Base-by-base conservation (phyloP, 192 early-diverging fungal genomes). In the Entrophospora sp. region DNA sequence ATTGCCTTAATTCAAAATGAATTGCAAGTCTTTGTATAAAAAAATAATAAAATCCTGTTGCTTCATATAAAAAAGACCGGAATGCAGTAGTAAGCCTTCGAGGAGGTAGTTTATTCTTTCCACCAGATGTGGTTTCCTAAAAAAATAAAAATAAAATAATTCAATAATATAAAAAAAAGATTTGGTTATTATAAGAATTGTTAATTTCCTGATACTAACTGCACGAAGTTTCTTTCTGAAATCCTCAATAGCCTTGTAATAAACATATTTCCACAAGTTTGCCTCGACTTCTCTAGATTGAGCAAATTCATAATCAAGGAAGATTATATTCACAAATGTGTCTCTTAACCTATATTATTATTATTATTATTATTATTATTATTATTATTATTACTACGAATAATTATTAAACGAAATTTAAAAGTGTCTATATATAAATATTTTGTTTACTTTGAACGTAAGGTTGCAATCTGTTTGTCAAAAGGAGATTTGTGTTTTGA, bases 31-130 rank as follows among this genome's bases (percentile, higher is more conserved):
- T 80, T 14, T 75, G 75, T 8, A 80, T 77, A 31, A 80, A 72
- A 12, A 68, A 70, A 65, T 77, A 74, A 62, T 80, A 80, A 45
- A 80, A 80, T 32, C 78, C 78, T 6, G 75, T 75, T n/a, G 78
- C 73, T 53, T 80, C 78, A 44, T 77, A 73, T 37, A 80, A 65
- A 45, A 80, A 80, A 4, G 78, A 72, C 27, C 75, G 67, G 43
- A 80, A 80, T 18, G 73, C 67, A 20, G 67, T 69, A 25, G 66
- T 71, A 34, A 77, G 68, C 57, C 71, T 75, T 34, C 76, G 69
- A 5, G 46, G 13, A 20, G 25, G 43, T 16, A 28, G 18, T 7
- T 58, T 64, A 18, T 28, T 3, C 35, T 18, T 51, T 49, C 49
- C 58, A 32, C 22, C 18, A 31, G 18, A 1, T 22, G 68, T 16